Base-by-base conservation (phyloP, 116 monocot genomes). In the Dioscorea cayenensis region DNA sequence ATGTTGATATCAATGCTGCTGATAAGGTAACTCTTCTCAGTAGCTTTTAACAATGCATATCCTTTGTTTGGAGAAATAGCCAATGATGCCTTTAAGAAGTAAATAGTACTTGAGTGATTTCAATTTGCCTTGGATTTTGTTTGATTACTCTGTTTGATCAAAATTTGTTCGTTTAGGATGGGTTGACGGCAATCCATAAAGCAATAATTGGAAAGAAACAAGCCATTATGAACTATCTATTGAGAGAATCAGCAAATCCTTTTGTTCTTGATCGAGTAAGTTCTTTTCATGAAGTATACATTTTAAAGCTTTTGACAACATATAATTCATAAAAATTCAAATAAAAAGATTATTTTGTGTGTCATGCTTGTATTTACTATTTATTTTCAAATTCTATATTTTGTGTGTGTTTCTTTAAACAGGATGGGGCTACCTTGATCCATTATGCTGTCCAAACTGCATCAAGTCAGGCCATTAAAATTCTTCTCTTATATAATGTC, bases 391-490 rank as follows among this genome's bases (percentile, higher is more conserved):
- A 0, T 14, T 55, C 17, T 55, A 5, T 55, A 55, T 55, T 55
- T 55, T 16, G 17, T 55, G 55, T 35, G 51, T 49, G 32, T 76
- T 73, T 17, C 14, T 66, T 76, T 35, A 49, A 64, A 76, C 81
- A 99, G 99, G 94, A 94, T 78, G 99, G 94, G 23, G 99, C 94
- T 76, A 99, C 94, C 37, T 77, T 99, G 50, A 80, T 99, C 63
- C 99, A 99, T 80, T 99, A 99, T 83, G 90, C 94, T 21, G 99
- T 99, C 48, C 87, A 82, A 71, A 89, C 84, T 67, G 90, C 90
- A 75, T 91, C 91, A 60, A 91, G 78, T 76, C 77, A 75, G 7
- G 81, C 86, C 27, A 85, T 99, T 79, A 99, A 99, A 68, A 84
- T 82, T 73, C 91, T 99, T 76, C 29, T 99, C 18, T 75, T 99